Percentiles rank a stretch among this genome's conserved stretches.
phyloP scores from a whole-genome alignment of 2,329 filamentous ascomycete genomes.

The Aspergillus novofumigatus region DNA sequence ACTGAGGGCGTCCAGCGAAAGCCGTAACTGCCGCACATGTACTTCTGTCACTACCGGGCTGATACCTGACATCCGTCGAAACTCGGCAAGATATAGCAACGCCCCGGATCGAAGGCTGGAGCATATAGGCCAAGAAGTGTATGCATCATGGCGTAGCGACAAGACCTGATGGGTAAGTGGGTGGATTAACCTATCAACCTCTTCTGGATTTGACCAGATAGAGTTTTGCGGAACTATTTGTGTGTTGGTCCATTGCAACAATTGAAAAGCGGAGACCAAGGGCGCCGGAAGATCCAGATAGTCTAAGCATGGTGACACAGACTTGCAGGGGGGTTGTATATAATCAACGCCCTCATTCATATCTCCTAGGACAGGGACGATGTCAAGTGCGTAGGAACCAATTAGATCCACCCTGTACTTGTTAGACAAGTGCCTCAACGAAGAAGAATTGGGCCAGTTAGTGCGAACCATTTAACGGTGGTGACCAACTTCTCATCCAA shows the following conservation, averaged over 20 bases:
- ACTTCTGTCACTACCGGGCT: background rate
- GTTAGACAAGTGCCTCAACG: too few species aligned
- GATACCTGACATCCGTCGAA: background rate
- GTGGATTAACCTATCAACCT: background rate
- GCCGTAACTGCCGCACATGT: background rate
- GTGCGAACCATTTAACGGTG: background rate
- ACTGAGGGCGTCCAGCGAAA: background rate
- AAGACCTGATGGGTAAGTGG: background rate
- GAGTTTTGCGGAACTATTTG: background rate
- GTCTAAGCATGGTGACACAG: background rate
- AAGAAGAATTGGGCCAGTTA: background rate
- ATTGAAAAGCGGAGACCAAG: background rate
- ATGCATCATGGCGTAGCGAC: background rate
- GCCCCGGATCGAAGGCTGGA: background rate
- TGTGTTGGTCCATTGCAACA: background rate
- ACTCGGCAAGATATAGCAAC: background rate
- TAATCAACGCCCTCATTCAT: accelerated
- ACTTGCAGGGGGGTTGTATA: background rate
- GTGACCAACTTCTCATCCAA: background rate
- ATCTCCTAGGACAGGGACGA: background rate
- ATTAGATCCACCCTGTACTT: background rate
- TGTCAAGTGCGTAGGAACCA: background rate
- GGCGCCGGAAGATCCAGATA: background rate
- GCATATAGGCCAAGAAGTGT: background rate
- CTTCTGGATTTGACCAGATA: background rate